Base-by-base conservation (phyloP, 2,329 filamentous ascomycete genomes). In the Ceratocystiopsis brevicomis region DNA sequence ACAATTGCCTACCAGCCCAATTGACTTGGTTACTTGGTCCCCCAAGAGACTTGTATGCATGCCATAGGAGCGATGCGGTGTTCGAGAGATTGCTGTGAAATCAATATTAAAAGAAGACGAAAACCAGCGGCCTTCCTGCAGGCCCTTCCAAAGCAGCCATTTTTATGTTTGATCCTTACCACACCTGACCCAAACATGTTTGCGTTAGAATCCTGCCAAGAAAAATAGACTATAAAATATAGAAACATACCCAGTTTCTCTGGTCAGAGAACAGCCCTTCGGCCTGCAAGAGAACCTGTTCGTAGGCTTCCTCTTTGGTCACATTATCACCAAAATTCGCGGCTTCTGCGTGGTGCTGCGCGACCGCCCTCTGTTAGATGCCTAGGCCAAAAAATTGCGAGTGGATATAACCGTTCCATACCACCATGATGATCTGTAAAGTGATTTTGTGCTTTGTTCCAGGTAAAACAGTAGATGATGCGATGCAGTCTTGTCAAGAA, bases 341-440 rank as follows among this genome's bases (percentile, higher is more conserved):
- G 3, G 81, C 74, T 56, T 88, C 81, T 42, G 83, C 82, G 61
- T 88, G 83, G 45, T 83, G 78, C 79, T 76, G 45, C 21, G 21
- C 21, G 8, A 9, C 17, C 3, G 4, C 13, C 39, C 37, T 17
- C 10, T 17, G 9, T 12, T 35, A 10, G 18, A 21, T 10, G 11
- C 15, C 4, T 8, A 11, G 11, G 18, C 6, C 3, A 15, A 14
- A 6, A 34, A 4, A 12, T 32, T 15, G 15, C 14, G 10, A 17
- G 13, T 37, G 6, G 13, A 35, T 4, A 35, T 11, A 35, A 4
- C 10, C 12, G 15, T 35, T 3, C 15, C 33, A n/a, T n/a, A 14
- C 33, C 33, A 35, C 4, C 33, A 35, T 21, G 21, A 8, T 8
- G 8, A 21, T 21, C 21, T 8, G 21, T 8, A 21, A 21, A 8